Evolutionary conservation across 2,329 filamentous ascomycete species (phyloP).

Genomic region (Alternaria sp.): DNA sequence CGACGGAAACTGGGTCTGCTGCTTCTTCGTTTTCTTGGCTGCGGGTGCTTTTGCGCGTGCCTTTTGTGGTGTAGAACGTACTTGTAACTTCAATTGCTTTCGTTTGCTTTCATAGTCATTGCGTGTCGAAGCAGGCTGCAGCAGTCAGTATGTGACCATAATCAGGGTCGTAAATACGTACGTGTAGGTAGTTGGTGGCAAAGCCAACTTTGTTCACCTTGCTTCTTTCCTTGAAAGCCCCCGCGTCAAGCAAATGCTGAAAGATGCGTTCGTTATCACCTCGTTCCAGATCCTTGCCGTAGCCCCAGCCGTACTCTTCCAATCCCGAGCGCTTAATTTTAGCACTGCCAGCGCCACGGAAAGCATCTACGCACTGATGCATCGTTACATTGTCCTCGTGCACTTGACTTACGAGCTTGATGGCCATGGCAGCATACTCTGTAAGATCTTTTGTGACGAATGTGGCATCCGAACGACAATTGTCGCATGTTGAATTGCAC

Average conservation of each 20-base stretch:
- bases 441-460: constrained; percentile 83
- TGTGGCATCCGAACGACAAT: constrained; percentile 76
- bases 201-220: constrained; percentile 71
- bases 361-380: constrained; percentile 82
- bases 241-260: constrained; percentile 75
- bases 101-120: constrained; percentile 53
- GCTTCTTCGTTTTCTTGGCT: constrained; percentile 38
- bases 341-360: constrained; percentile 73
- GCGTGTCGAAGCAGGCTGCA: constrained; percentile 55
- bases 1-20: constrained; percentile 63
- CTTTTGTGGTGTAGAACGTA: constrained; percentile 59
- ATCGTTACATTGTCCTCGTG: constrained; percentile 67
- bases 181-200: constrained; percentile 75
- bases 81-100: constrained; percentile 59
- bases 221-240: constrained; percentile 76
- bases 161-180: constrained; percentile 52
- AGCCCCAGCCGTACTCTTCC: constrained; percentile 66
- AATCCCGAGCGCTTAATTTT: constrained; percentile 63
- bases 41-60: constrained; percentile 30
- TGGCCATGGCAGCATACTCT: constrained; percentile 72
- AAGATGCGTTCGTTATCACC: constrained; percentile 87
- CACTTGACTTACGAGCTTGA: constrained; percentile 70
- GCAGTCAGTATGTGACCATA: constrained; percentile 22
- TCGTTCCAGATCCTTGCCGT: constrained; percentile 73
- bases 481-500: constrained; percentile 84